Conservation (phyloP, 2,329 filamentous ascomycete genomes). For the Lasiodiplodia gonubiensis region DNA sequence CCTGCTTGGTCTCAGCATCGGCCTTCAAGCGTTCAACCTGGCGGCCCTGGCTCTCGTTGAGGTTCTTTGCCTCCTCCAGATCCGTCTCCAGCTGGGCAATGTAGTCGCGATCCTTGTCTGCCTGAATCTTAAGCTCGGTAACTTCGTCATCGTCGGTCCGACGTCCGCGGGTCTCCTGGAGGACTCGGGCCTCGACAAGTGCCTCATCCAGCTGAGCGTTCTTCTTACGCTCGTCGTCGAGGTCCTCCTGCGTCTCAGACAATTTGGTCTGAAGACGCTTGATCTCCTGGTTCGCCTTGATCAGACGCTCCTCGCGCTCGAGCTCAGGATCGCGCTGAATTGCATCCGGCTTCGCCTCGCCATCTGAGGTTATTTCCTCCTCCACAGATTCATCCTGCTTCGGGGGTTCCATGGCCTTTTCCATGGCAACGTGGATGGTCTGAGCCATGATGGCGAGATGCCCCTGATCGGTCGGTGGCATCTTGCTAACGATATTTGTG, state of each 20-base stretch:
- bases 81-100: conserved; percentile 58
- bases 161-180: conserved; percentile 50
- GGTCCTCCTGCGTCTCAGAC: conserved; percentile 48
- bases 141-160: conserved; percentile 49
- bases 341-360: conserved; percentile 8
- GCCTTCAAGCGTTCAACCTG: conserved; percentile 52
- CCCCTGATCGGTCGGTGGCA: conserved; percentile 45
- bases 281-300: conserved; percentile 55
- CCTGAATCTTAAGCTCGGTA: conserved; percentile 51
- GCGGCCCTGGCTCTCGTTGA: conserved; percentile 53
- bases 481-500: conserved; percentile 47
- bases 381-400: conserved; percentile 24
- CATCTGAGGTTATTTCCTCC: conserved; percentile 24
- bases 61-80: conserved; percentile 50
- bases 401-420: conserved; percentile 17
- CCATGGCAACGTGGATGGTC: conserved; percentile 37
- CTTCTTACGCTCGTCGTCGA: conserved; percentile 49
- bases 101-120: conserved; percentile 54
- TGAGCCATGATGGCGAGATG: conserved; percentile 49
- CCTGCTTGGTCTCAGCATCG: conserved; percentile 53
- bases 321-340: conserved; percentile 49
- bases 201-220: conserved; percentile 55
- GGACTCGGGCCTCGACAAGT: conserved; percentile 53
- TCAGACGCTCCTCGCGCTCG: conserved; percentile 57
- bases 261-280: conserved; percentile 51